Conservation (phyloP, 176 grass and related monocot genomes). For the Eragrostis curvula region DNA sequence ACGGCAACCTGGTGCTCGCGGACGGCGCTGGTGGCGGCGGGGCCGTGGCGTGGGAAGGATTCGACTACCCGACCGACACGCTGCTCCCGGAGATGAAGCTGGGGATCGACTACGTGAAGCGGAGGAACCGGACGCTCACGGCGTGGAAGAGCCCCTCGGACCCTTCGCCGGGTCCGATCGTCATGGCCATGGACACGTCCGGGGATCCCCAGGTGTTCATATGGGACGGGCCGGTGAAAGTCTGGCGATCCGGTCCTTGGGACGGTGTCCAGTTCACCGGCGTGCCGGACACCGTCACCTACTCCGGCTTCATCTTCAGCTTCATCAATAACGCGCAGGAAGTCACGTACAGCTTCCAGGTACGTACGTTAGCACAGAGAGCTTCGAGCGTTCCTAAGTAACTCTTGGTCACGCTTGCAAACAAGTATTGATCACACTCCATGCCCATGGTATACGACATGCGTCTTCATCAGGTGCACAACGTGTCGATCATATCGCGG, state of each 20-base stretch:
- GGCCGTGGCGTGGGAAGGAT: slow-evolving; percentile 59
- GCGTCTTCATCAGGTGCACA: slow-evolving; percentile 36
- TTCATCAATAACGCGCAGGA: slow-evolving; percentile 56
- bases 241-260: slow-evolving; percentile 68
- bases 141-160: slow-evolving; percentile 68
- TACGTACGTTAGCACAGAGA: background rate
- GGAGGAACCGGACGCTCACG: slow-evolving; percentile 46
- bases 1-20: slow-evolving; percentile 50
- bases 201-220: slow-evolving; percentile 67
- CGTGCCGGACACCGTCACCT: slow-evolving; percentile 52
- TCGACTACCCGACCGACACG: slow-evolving; percentile 77
- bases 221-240: slow-evolving; percentile 31
- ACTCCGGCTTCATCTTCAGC: slow-evolving; percentile 47
- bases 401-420: background rate
- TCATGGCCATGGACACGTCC: slow-evolving; percentile 49
- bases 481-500: slow-evolving; percentile 48
- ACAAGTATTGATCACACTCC: too few relatives aligned
- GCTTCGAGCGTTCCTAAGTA: too few relatives aligned
- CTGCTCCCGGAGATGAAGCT: slow-evolving; percentile 76
- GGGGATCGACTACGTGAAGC: slow-evolving; percentile 46
- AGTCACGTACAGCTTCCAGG: slow-evolving; percentile 59
- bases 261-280: slow-evolving; percentile 65
- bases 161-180: slow-evolving; percentile 48
- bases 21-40: slow-evolving; percentile 8
- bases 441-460: too few relatives aligned